Evolutionary conservation across 805 yeast genomes (phyloP).

Genomic region (Wickerhamiella galacta): DNA sequence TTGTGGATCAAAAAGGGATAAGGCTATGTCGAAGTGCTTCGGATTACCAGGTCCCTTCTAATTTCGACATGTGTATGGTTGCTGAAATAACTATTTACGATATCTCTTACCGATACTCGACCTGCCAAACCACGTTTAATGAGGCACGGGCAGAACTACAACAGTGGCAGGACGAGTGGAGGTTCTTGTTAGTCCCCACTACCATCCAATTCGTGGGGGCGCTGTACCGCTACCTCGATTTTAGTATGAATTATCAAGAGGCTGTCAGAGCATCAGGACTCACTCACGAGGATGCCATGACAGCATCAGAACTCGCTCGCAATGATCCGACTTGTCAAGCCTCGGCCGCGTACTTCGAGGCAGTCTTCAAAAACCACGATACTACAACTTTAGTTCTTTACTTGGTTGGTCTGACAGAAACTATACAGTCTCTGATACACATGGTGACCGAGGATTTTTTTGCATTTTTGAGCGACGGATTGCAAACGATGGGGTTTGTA

Average conservation of each 20-base stretch:
- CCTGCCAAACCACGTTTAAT: slow-evolving; percentile 22
- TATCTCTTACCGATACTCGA: slow-evolving; percentile 41
- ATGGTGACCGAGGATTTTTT: slow-evolving; percentile 39
- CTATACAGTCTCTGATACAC: slow-evolving; percentile 27
- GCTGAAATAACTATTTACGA: slow-evolving; percentile 52
- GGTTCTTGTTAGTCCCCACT: slow-evolving; percentile 48
- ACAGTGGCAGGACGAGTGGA: slow-evolving; percentile 56
- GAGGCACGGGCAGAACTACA: slow-evolving; percentile 33
- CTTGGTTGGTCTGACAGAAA: slow-evolving; percentile 27
- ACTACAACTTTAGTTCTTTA: slow-evolving; percentile 12
- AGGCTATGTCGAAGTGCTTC: slow-evolving; percentile 42
- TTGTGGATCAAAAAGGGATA: slow-evolving; percentile 41
- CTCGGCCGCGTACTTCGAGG: slow-evolving; percentile 14
- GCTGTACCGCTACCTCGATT: slow-evolving; percentile 44
- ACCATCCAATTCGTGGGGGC: slow-evolving; percentile 59
- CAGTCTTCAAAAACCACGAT: slow-evolving; percentile 18
- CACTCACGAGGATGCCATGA: slow-evolving; percentile 10
- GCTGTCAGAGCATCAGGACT: neutral
- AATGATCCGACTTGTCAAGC: too few species aligned
- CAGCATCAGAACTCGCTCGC: slow-evolving; percentile 4
- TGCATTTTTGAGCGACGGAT: slow-evolving; percentile 54
- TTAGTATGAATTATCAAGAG: slow-evolving; percentile 24
- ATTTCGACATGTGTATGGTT: slow-evolving; percentile 70
- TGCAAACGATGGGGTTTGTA: slow-evolving; percentile 29
- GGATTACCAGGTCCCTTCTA: slow-evolving; percentile 43